Conservation (phyloP, 2,329 filamentous ascomycete species). For the Pseudogymnoascus sp. region DNA sequence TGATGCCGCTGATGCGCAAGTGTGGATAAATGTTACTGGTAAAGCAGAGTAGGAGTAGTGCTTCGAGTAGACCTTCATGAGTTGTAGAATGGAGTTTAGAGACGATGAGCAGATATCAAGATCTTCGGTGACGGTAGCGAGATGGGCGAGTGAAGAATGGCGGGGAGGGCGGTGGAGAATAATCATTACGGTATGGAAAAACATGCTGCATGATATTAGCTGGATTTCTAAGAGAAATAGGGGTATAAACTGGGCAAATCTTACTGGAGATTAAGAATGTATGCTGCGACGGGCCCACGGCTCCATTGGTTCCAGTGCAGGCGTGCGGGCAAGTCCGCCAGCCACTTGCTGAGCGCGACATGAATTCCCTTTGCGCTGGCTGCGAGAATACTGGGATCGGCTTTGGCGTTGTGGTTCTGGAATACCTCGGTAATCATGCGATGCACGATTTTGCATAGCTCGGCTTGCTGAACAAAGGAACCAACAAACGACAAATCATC, state of each 20-base stretch:
- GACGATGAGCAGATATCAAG: conserved; percentile 45
- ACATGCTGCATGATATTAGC: conserved; percentile 27
- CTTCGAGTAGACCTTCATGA: conserved; percentile 38
- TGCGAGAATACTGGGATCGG: conserved; percentile 35
- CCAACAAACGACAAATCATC: conserved; percentile 39
- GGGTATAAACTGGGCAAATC: not conserved
- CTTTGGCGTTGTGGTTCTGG: conserved; percentile 39
- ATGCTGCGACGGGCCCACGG: conserved; percentile 38
- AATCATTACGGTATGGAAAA: conserved; percentile 45
- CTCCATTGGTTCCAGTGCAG: conserved; percentile 47
- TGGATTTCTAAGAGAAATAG: not conserved
- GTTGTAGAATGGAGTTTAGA: conserved; percentile 37
- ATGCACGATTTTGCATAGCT: conserved; percentile 43
- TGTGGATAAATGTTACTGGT: conserved; percentile 43
- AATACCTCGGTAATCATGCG: conserved; percentile 44
- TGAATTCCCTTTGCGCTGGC: conserved; percentile 40
- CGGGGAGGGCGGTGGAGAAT: conserved; percentile 43
- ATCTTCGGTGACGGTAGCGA: conserved; percentile 36
- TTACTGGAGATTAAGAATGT: conserved; percentile 41
- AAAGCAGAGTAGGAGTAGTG: conserved; percentile 39
- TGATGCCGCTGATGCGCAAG: conserved; percentile 40
- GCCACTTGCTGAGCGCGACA: conserved; percentile 40
- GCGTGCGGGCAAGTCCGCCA: conserved; percentile 38
- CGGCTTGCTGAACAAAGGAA: conserved; percentile 40
- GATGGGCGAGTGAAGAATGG: conserved; percentile 35